A percentile compares a stretch with the other conserved stretches of the same genome.
Evolutionary conservation across 2,329 filamentous ascomycete species (phyloP).

Genomic region (Pseudocercospora pini-densiflorae): DNA sequence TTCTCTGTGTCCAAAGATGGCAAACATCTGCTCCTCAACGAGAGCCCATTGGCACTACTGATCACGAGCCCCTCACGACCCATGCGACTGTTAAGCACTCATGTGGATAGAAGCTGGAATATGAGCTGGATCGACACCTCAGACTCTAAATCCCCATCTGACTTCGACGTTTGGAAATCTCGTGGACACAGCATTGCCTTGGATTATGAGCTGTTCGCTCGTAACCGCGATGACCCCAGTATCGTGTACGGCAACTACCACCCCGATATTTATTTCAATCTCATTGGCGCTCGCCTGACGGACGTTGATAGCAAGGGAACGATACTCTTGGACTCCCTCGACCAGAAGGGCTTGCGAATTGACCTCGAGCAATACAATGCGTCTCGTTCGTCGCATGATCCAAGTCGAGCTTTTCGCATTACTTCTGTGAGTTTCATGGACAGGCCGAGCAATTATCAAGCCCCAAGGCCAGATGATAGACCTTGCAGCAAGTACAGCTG

Average conservation of each 20-base stretch:
- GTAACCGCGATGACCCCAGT: conserved; percentile 18
- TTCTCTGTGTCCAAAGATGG: conserved; percentile 14
- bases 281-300: conserved; percentile 11
- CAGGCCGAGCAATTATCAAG: conserved; percentile 6
- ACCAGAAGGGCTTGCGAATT: conserved; percentile 15
- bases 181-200: not conserved
- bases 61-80: conserved; percentile 18
- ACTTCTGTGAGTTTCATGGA: conserved; percentile 4
- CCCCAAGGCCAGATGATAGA: conserved; percentile 15
- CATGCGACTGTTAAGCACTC: not conserved
- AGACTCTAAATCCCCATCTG: not conserved
- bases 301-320: not conserved
- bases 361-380: conserved; percentile 1
- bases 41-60: conserved; percentile 13
- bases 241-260: conserved; percentile 23
- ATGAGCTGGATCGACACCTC: not conserved
- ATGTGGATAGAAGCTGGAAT: conserved; percentile 8
- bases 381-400: conserved; percentile 5
- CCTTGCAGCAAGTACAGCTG: conserved; percentile 20
- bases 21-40: conserved; percentile 17
- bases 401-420: conserved; percentile 5
- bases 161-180: not conserved
- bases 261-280: conserved; percentile 18
- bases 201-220: conserved; percentile 20
- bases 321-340: conserved; percentile 12